Evolutionary conservation across 305 asterid species (phyloP).

Genomic region (Plantago coronopus): DNA sequence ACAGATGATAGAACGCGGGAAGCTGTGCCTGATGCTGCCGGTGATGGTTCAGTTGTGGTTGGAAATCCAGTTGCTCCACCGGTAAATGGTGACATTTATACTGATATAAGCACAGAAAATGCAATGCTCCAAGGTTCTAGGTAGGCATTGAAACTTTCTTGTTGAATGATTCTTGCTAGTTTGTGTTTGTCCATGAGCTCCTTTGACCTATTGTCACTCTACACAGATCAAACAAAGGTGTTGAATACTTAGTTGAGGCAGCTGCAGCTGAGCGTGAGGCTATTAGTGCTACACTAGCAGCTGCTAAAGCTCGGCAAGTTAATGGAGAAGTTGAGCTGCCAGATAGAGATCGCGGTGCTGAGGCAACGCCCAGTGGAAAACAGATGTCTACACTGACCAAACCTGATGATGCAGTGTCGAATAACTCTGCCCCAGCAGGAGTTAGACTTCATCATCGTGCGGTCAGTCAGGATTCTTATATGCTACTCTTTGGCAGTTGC

Average conservation of each 20-base stretch:
- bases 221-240: slow-evolving; percentile 78
- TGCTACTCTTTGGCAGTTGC: slow-evolving; percentile 5
- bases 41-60: slow-evolving; percentile 89
- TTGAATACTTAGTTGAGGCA: slow-evolving; percentile 96
- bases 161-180: slow-evolving; percentile 8
- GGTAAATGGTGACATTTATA: slow-evolving; percentile 80
- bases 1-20: slow-evolving; percentile 63
- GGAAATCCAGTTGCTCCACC: slow-evolving; percentile 96
- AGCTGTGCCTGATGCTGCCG: slow-evolving; percentile 36
- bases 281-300: slow-evolving; percentile 87
- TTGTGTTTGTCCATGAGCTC: slow-evolving; percentile 15
- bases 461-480: slow-evolving; percentile 46
- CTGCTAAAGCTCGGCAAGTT: slow-evolving; percentile 95
- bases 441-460: slow-evolving; percentile 99
- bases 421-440: slow-evolving; percentile 76
- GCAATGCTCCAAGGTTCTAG: slow-evolving; percentile 79
- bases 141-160: slow-evolving; percentile 35
- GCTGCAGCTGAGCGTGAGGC: slow-evolving; percentile 99
- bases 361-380: slow-evolving; percentile 95
- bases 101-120: slow-evolving; percentile 94
- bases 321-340: slow-evolving; percentile 93
- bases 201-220: slow-evolving; percentile 24
- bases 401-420: slow-evolving; percentile 70
- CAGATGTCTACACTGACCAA: slow-evolving; percentile 68
- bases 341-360: slow-evolving; percentile 95